Base-by-base conservation (phyloP, 768 basidiomycete genomes). In the Neoboletus subvelutipes region DNA sequence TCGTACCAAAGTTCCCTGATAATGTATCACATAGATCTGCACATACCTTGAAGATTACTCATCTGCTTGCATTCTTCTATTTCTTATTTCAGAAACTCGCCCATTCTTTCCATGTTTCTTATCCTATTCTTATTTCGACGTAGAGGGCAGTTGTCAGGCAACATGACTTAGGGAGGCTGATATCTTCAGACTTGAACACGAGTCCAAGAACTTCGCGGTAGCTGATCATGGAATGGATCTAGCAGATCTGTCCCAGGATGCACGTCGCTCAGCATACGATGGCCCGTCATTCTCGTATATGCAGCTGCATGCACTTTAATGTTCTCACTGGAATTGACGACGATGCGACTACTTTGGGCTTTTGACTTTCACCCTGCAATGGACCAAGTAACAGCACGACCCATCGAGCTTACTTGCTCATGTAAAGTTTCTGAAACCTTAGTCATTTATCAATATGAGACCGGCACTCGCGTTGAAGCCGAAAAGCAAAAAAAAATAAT, bases 301-400 rank as follows among this genome's bases (percentile, higher is more conserved):
- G 11, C 18, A 26, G 10, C 12, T 10, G 12, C 33, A 13, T n/a
- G n/a, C n/a, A n/a, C n/a, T n/a, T 26, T 11, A 8, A 41, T 12
- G n/a, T 1, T 40, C 22, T 33, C 22, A 33, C 28, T 48, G 54
- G 54, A 39, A 24, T 18, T 54, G 20, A 20, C 54, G 11, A 54
- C 54, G 33, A 41, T 54, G 54, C 54, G 46, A 5, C 46, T 54
- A 5, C 54, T 54, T 54, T 54, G 54, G 54, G 54, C 54, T 5
- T 55, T 55, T 33, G 39, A 55, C 31, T 55, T 55, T 41, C 46
- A 26, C 8, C 54, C 54, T 13, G 54, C 28, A n/a, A 40, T 26
- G 2, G 54, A 55, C 36, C 39, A 29, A 17, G 39, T 2, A 9
- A 55, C 54, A 13, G 54, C n/a, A n/a, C 37, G 26, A 41, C 22